Conservation (phyloP, 2,329 filamentous ascomycete species). For the Exophiala dermatitidis region DNA sequence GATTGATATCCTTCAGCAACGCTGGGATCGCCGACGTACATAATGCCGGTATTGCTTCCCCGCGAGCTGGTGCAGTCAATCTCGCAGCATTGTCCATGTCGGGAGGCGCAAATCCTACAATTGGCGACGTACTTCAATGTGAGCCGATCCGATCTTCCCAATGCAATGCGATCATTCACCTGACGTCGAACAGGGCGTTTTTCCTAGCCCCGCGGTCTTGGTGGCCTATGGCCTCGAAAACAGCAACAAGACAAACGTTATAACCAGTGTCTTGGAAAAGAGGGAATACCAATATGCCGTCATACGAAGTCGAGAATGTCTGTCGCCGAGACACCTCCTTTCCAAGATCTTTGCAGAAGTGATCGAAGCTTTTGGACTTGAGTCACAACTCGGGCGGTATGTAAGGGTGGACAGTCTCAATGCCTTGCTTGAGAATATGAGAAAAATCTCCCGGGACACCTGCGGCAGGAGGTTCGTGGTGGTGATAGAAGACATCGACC, state of each 20-base stretch:
- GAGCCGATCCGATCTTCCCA: background rate
- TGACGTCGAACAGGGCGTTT: conserved; percentile 5
- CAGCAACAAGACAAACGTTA: conserved; percentile 74
- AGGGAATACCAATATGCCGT: conserved; percentile 44
- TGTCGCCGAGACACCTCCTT: conserved; percentile 41
- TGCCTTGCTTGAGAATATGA: conserved; percentile 65
- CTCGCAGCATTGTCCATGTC: conserved; percentile 35
- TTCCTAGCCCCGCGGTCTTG: conserved; percentile 65
- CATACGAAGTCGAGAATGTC: conserved; percentile 41
- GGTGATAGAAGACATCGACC: conserved; percentile 81
- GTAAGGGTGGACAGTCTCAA: conserved; percentile 73
- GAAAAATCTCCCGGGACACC: conserved; percentile 34
- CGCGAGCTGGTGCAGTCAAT: conserved; percentile 18
- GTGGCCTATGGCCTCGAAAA: conserved; percentile 78
- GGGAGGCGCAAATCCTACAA: conserved; percentile 38
- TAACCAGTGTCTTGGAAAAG: conserved; percentile 56
- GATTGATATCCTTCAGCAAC: no score
- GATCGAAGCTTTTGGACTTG: conserved; percentile 33
- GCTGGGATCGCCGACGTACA: background rate
- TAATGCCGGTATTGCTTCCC: conserved; percentile 17
- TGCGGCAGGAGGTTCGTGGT: conserved; percentile 55
- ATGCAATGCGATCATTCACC: background rate
- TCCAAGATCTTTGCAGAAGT: conserved; percentile 40
- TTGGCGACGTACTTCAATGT: conserved; percentile 39
- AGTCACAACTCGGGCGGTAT: conserved; percentile 42